Percentiles rank a stretch among this genome's conserved stretches.
These are phyloP conservation scores for Lipomyces spencermartinsiae DNA, from an alignment of 805 yeast species.

Conservation along the genomic window DNA sequence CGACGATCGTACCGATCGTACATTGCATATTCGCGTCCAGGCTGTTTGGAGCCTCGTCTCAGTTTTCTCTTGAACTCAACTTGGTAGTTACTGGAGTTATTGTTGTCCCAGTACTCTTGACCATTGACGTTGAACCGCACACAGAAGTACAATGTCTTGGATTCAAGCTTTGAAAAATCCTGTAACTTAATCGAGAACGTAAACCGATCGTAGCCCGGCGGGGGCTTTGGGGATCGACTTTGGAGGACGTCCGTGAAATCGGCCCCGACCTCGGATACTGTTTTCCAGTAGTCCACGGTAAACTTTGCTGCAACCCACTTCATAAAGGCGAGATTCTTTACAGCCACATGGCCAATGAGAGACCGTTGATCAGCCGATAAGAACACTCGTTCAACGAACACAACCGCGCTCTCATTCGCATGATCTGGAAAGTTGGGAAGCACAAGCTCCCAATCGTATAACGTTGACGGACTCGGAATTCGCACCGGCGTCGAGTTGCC, in stretches of 20 bases:
- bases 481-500: conserved; percentile 9
- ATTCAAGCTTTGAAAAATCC: conserved; percentile 45
- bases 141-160: conserved; percentile 57
- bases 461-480: conserved; percentile 28
- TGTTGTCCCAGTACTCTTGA: conserved; percentile 80
- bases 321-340: conserved; percentile 70
- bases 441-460: conserved; percentile 45
- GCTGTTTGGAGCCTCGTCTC: not conserved
- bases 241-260: conserved; percentile 54
- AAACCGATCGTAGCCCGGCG: conserved; percentile 64
- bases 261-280: conserved; percentile 73
- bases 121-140: conserved; percentile 59
- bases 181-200: conserved; percentile 60
- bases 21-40: not conserved
- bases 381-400: conserved; percentile 70
- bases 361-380: conserved; percentile 63
- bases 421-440: conserved; percentile 45
- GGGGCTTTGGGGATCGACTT: conserved; percentile 40
- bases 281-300: conserved; percentile 79
- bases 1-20: conserved; percentile 22
- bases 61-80: conserved; percentile 50
- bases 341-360: conserved; percentile 78
- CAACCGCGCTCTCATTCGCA: conserved; percentile 41
- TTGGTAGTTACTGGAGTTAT: conserved; percentile 62
- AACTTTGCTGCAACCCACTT: conserved; percentile 75